These are phyloP conservation scores for Eucalyptus caleyi DNA, from an alignment of 345 rosid genomes.

Conservation along the genomic window DNA sequence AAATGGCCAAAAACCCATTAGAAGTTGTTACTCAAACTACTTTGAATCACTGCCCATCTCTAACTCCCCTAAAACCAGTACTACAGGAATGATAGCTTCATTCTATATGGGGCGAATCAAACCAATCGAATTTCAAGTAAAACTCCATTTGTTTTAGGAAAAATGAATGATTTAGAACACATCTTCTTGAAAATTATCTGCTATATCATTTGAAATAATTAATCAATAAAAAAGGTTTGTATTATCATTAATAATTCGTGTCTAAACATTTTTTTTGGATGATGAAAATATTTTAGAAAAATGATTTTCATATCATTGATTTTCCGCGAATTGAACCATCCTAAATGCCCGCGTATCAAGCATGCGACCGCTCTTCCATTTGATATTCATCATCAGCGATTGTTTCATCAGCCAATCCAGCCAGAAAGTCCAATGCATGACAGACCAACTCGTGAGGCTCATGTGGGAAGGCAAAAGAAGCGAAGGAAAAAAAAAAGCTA, in stretches of 20 bases:
- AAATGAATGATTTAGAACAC: not conserved
- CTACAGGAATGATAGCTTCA: not conserved
- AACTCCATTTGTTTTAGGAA: not conserved
- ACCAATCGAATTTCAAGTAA: not conserved
- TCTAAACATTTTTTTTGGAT: not conserved
- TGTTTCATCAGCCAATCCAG: not conserved
- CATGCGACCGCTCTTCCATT: not conserved
- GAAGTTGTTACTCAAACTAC: not conserved
- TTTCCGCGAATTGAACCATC: not conserved
- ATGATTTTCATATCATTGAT: not conserved
- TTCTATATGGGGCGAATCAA: not conserved
- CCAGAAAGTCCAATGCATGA: not conserved
- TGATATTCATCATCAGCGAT: not conserved
- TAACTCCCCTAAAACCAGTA: not conserved
- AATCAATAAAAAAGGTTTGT: rapidly evolving
- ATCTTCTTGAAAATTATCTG: not conserved
- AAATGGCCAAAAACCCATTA: not conserved
- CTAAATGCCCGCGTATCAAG: not conserved
- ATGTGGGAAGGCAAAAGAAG: not conserved
- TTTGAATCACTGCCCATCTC: not conserved
- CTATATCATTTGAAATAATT: no score
- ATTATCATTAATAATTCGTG: not conserved
- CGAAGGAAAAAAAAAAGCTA: not conserved
- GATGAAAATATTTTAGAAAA: not conserved
- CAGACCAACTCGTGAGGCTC: not conserved